A percentile compares a stretch with the other conserved stretches of the same genome.
Evolutionary conservation across 108 stramenopile genomes (phyloP).

Genomic region (Cyclostephanos invisitatus): DNA sequence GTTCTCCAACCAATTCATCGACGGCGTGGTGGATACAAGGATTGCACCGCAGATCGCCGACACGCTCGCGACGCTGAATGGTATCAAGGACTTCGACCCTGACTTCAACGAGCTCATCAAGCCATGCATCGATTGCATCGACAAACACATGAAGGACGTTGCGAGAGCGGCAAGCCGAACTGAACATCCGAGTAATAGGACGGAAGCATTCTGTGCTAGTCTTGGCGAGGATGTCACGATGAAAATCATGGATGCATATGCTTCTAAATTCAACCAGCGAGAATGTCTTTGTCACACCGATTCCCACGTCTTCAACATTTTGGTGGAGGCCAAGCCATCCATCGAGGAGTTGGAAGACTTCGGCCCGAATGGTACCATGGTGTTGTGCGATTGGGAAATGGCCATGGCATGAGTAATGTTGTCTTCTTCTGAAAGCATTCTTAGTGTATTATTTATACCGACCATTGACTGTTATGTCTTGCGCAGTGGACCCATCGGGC

Average conservation of each 20-base stretch:
- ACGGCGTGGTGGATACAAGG: slow-evolving; percentile 54
- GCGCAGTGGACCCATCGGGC: slow-evolving; percentile 33
- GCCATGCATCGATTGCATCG: slow-evolving; percentile 18
- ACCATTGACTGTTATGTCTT: not conserved
- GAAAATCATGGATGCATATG: slow-evolving; percentile 24
- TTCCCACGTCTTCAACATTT: slow-evolving; percentile 60
- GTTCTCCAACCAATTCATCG: slow-evolving; percentile 49
- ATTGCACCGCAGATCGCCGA: slow-evolving; percentile 48
- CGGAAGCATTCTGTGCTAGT: slow-evolving; percentile 18
- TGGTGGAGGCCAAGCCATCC: slow-evolving; percentile 55
- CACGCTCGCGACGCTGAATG: slow-evolving; percentile 46
- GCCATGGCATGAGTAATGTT: slow-evolving; percentile 10
- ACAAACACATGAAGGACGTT: slow-evolving; percentile 6
- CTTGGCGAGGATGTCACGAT: slow-evolving; percentile 19
- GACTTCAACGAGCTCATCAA: slow-evolving; percentile 44
- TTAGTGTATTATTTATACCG: not conserved
- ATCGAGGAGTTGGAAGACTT: slow-evolving; percentile 35
- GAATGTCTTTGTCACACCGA: slow-evolving; percentile 54
- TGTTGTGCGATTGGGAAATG: slow-evolving; percentile 51
- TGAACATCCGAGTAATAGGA: slow-evolving; percentile 22
- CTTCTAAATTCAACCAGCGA: slow-evolving; percentile 16
- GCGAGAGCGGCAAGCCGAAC: slow-evolving; percentile 6
- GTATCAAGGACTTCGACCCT: slow-evolving; percentile 42
- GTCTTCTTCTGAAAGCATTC: not conserved
- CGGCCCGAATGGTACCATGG: slow-evolving; percentile 32